Base-by-base conservation (phyloP, 495 filamentous ascomycete genomes). In the Lophiotrema nucula region DNA sequence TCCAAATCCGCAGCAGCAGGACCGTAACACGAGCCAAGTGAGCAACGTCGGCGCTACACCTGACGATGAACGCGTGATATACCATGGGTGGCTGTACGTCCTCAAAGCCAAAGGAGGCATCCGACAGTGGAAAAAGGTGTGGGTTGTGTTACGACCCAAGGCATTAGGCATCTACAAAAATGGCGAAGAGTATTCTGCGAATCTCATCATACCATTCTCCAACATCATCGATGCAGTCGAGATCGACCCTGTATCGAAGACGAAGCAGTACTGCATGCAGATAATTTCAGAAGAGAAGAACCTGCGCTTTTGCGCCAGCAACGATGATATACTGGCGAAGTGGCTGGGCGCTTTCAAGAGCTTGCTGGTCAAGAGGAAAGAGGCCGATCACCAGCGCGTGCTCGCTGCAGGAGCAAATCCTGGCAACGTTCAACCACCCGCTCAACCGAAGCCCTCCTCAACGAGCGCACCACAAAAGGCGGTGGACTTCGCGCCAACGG, bases 271-370 rank as follows among this genome's bases (percentile, higher is more conserved):
- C 67, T 98, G 93, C 71, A 75, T 97, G 73, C 93, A 98, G 70
- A 82, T 97, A 65, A 96, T 98, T 72, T 88, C 88, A 42, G 92
- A 95, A 61, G 92, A 96, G 67, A 92, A 95, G 72, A 90, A 83
- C 49, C 96, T 92, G 58, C 84, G 89, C 35, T 92, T 96, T 57
- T 93, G 88, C 68, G 85, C 89, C 1, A 72, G 81, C 18, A 83
- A 87, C 66, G 93, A 98, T 72, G 92, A 96, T 61, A 74, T 79
- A 18, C 75, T 97, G 39, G 84, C 90, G 11, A 87, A 86, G 59
- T 95, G 88, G 76, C 76, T 97, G 1, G 93, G 95, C 0, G 88
- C 89, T 0, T 77, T 97, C 68, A 97, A 97, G 73, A 96, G 90
- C 69, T 78, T 95, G 53, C 73, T 97, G 41, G 84, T 79, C 69